Conservation (phyloP, 495 filamentous ascomycete species). For the Penicillium mononematosum region DNA sequence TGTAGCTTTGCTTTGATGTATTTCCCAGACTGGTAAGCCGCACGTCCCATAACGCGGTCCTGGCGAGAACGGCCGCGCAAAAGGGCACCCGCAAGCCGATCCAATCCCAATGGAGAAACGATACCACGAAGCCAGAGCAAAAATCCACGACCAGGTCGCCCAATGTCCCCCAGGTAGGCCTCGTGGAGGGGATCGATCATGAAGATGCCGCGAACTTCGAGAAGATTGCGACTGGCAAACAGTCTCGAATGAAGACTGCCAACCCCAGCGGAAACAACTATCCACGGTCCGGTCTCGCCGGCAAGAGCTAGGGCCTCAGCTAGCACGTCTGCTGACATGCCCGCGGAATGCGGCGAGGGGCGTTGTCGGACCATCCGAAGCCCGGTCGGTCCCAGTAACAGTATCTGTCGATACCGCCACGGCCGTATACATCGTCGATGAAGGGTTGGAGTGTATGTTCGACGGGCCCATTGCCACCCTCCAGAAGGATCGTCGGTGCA, state of each 20-base stretch:
- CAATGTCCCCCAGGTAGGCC: slow-evolving; percentile 68
- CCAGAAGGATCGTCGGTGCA: slow-evolving; percentile 70
- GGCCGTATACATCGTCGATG: slow-evolving; percentile 58
- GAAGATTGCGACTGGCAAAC: slow-evolving; percentile 75
- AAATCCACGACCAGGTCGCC: slow-evolving; percentile 70
- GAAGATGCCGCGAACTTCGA: slow-evolving; percentile 72
- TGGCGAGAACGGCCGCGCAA: slow-evolving; percentile 75
- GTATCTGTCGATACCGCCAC: slow-evolving; percentile 78
- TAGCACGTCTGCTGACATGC: slow-evolving; percentile 82
- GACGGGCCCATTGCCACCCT: slow-evolving; percentile 75
- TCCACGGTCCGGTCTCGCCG: slow-evolving; percentile 83
- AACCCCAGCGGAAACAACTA: slow-evolving; percentile 68
- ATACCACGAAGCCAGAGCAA: slow-evolving; percentile 79
- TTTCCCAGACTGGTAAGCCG: slow-evolving; percentile 74
- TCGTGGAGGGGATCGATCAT: slow-evolving; percentile 88
- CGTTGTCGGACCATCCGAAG: slow-evolving; percentile 86
- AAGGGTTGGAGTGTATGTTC: slow-evolving; percentile 72
- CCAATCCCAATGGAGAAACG: slow-evolving; percentile 81
- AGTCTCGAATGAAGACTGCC: slow-evolving; percentile 87
- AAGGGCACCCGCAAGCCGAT: slow-evolving; percentile 71
- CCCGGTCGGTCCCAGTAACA: slow-evolving; percentile 97
- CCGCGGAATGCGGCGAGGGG: slow-evolving; percentile 86
- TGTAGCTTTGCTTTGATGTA: slow-evolving; percentile 87
- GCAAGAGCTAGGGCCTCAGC: slow-evolving; percentile 78
- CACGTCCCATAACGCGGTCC: slow-evolving; percentile 78